phyloP scores from a whole-genome alignment of 2,329 filamentous ascomycete species.

The Zalaria sp. region DNA sequence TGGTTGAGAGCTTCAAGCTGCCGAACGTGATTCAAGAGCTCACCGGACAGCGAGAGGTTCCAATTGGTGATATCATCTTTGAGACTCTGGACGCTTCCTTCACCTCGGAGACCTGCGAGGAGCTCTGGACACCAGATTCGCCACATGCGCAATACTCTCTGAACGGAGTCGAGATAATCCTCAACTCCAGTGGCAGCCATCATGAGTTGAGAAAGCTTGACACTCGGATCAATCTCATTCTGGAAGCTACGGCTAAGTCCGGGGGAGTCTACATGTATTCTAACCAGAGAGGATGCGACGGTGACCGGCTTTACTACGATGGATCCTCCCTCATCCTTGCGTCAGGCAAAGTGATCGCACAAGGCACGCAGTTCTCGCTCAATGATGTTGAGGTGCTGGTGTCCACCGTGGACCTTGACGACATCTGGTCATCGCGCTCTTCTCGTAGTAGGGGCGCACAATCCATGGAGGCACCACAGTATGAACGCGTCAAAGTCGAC shows the following conservation, averaged over 20 bases:
- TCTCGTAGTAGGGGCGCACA: conserved; percentile 44
- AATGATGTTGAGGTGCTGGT: conserved; percentile 42
- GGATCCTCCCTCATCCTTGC: conserved; percentile 48
- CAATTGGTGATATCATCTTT: conserved; percentile 56
- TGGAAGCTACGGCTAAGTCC: conserved; percentile 48
- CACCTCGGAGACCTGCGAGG: conserved; percentile 54
- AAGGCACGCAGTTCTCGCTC: conserved; percentile 52
- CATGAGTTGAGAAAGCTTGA: conserved; percentile 54
- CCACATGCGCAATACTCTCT: conserved; percentile 49
- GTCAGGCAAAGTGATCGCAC: conserved; percentile 49
- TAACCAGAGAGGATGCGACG: conserved; percentile 44
- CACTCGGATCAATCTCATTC: conserved; percentile 47
- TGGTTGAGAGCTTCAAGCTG: conserved; percentile 51
- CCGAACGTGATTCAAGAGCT: conserved; percentile 45
- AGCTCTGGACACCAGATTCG: conserved; percentile 46
- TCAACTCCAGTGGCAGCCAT: conserved; percentile 57
- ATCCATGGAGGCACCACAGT: conserved; percentile 32
- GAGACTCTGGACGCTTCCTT: conserved; percentile 47
- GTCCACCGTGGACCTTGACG: conserved; percentile 48
- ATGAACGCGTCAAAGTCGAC: conserved; percentile 30
- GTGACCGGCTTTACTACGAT: conserved; percentile 49
- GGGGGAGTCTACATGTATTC: conserved; percentile 50
- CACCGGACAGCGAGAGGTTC: conserved; percentile 40
- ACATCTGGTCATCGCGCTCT: conserved; percentile 50
- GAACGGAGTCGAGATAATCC: conserved; percentile 45